Conservation (phyloP, 257 asterid genomes). For the Parsonsia alboflavescens region DNA sequence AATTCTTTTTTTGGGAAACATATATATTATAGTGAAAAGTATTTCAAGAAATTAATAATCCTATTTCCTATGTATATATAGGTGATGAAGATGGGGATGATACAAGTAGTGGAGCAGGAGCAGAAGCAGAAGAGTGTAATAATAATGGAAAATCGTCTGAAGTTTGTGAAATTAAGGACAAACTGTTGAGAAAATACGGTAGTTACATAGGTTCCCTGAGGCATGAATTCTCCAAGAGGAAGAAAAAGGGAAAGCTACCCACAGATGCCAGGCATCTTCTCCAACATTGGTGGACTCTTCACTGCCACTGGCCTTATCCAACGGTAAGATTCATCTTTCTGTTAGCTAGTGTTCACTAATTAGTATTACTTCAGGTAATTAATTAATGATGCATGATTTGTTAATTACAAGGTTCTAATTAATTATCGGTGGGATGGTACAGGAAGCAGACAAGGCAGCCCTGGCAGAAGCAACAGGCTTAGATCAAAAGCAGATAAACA, state of each 20-base stretch:
- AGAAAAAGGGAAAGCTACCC: slow-evolving; percentile 17
- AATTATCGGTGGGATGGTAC: not conserved
- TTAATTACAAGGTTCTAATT: no score
- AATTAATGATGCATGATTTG: no score
- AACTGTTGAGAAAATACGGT: slow-evolving; percentile 8
- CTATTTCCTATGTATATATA: not conserved
- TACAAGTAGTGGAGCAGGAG: slow-evolving; percentile 11
- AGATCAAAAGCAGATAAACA: slow-evolving; percentile 24
- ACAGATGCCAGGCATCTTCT: slow-evolving; percentile 15
- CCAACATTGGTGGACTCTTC: slow-evolving; percentile 20
- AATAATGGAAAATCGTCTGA: not conserved
- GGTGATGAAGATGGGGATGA: slow-evolving; percentile 4
- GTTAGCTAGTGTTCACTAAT: no score
- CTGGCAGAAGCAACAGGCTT: slow-evolving; percentile 19
- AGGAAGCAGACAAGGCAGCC: slow-evolving; percentile 21
- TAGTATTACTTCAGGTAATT: no score
- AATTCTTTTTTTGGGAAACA: no score
- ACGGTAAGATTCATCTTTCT: slow-evolving; percentile 7
- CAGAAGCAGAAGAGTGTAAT: not conserved
- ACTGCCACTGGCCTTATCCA: slow-evolving; percentile 21
- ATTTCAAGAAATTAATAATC: no score
- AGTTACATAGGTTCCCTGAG: slow-evolving; percentile 12
- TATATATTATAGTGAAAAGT: no score
- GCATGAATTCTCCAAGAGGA: slow-evolving; percentile 11
- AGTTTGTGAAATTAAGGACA: slow-evolving; percentile 9